Evolutionary conservation across 176 grass and related monocot species (phyloP), one percentile per base, ranked within the genome.

Genomic region (Avena atlantica): DNA sequence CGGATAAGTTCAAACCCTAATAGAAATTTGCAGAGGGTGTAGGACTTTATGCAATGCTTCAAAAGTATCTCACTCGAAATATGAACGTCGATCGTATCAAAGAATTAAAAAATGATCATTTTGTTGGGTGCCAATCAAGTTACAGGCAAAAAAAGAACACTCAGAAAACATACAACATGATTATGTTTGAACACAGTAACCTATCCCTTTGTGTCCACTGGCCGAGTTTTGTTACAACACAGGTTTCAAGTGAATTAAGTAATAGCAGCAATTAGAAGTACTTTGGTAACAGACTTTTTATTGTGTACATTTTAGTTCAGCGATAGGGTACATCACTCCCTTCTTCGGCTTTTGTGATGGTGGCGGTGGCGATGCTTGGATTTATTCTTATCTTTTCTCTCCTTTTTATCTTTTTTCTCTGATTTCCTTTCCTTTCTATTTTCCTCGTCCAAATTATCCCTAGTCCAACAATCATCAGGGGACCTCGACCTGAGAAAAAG

Each of bases 301-400:
- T 70, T 88, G 74, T 79, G 6, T 91, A 81, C 85, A 79, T 59
- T 80, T 74, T 45, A n/a, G 31, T 68, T 64, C 17, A 14, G 31
- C 31, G 15, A 69, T 76, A 71, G 9, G 69, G 19, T 19, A 73
- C 20, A 86, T 77, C 81, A 94, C 76, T 93, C 71, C 61, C 83
- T 77, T 77, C 83, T 89, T 56, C 85, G 25, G 44, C 88, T 95
- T 88, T 89, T 94, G 80, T 92, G 90, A 83, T 68, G 81, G 53
- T 72, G 79, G 13, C 65, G 81, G 20, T 67, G 77, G 27, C 69
- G 59, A 85, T 95, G 87, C 49, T 94, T 98, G 19, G 84, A 91
- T 89, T 86, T 94, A 72, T 90, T 93, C 88, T 88, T 84, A 37
- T 92, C 91, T 42, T 92, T 92, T 25, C 66, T 86, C 82, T 88